Evolutionary conservation across 2,329 filamentous ascomycete genomes (phyloP), one percentile per base, ranked within the genome.

Genomic region (Diaporthe velutina): DNA sequence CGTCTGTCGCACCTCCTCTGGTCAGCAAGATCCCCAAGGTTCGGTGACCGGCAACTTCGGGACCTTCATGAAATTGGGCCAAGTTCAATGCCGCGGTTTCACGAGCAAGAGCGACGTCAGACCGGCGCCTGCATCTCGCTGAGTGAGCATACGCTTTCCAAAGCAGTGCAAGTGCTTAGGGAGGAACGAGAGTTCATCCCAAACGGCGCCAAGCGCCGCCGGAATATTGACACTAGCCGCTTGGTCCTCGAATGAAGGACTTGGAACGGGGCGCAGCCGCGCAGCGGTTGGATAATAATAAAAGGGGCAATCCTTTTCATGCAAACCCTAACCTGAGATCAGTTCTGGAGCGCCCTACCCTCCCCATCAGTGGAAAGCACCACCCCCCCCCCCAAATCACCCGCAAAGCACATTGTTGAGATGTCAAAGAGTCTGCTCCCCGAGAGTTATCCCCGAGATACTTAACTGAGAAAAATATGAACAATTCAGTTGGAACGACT

Each of bases 71-170:
- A 52, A 50, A 50, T 50, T 50, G 22, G 45, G 28, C 12, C 30
- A 35, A 52, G 5, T 30, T 38, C 61, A 67, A 67, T 67, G 64
- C 45, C 61, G 61, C 64, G 30, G 64, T 67, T 38, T 67, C 64
- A 67, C 45, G 38, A 28, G 64, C 64, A 5, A 45, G 22, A 52
- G 30, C 45, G 30, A 50, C 64, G 64, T 52, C 64, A 67, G 64
- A 67, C 64, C 64, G 64, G 64, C n/a, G 45, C 8, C 45, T 67
- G 64, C 64, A 67, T 38, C 64, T 67, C 64, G 64, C 64, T 67
- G 64, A 67, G 30, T 67, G 64, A 67, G 45, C 45, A 38, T 30
- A 52, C 19, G 45, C 48, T 28, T 28, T 45, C 48, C 25, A 8
- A 13, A 54, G 45, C 25, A 52, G 30, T 52, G 22, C 64, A 67